These are phyloP conservation scores for Peronospora belbahrii DNA, from an alignment of 352 stramenopile species.

Conservation along the genomic window DNA sequence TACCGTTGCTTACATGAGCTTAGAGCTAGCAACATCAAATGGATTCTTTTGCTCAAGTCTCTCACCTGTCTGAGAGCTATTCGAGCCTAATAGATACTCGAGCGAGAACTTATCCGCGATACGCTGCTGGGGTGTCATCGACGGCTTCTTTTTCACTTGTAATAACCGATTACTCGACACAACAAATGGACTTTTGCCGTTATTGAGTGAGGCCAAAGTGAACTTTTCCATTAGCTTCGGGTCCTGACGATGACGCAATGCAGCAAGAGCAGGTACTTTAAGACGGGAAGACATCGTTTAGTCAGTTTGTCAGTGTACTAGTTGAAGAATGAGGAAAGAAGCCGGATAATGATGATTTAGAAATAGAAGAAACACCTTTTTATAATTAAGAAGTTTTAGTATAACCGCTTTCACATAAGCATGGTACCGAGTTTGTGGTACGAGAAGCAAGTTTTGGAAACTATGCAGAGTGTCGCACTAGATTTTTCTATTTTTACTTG, in stretches of 20 bases:
- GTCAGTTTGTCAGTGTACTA: no score
- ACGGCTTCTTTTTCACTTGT: constrained; percentile 25
- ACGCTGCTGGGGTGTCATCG: constrained; percentile 20
- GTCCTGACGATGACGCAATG: constrained; percentile 19
- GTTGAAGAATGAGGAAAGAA: constrained; percentile 6
- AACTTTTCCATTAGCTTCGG: constrained; percentile 50
- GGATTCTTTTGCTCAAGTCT: constrained; percentile 26
- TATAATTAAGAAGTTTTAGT: no score
- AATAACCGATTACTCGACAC: constrained; percentile 51
- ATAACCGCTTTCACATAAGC: no score
- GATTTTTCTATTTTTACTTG: no score
- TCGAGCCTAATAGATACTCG: constrained; percentile 42
- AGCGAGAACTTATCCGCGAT: constrained; percentile 62
- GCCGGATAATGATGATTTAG: no score
- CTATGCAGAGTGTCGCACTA: no score
- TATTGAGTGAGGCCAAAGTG: constrained; percentile 54
- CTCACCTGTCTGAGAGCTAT: constrained; percentile 12
- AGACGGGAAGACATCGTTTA: constrained; percentile 18
- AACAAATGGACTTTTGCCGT: constrained; percentile 60
- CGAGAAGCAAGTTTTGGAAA: no score
- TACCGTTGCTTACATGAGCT: constrained; percentile 52
- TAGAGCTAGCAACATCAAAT: constrained; percentile 48
- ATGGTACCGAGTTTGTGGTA: no score
- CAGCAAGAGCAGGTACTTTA: neutral
- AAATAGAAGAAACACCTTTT: no score